Evolutionary conservation across 192 early-diverging fungal genomes (phyloP), one percentile per base, ranked within the genome.

Genomic region (Dispira parvispora): DNA sequence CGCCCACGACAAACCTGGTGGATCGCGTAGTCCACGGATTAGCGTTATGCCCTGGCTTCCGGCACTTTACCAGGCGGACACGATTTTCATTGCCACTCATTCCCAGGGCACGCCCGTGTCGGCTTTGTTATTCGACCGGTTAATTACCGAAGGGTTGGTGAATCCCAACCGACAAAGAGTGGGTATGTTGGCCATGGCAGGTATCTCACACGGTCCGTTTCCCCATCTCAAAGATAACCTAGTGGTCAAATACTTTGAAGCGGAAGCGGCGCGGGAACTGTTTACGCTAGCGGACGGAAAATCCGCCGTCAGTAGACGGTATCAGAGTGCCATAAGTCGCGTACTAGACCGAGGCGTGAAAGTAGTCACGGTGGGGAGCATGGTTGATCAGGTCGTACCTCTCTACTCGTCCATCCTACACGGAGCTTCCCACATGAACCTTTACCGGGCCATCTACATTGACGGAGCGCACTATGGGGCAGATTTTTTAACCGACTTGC

Each of bases 301-400:
- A 26, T 82, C 83, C 11, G 64, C 63, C 0, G 85, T 91, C 50
- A 72, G 90, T 44, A 72, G 73, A 64, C 76, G 76, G 50, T 98
- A 89, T 58, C 75, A 83, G 21, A 76, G 80, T 3, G 83, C 89
- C 2, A 72, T 96, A 49, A 71, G 71, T 20, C 75, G 75, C 0
- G 73, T 93, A 12, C 72, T 94, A 28, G 67, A 79, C 18, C 65
- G 66, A 2, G 91, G 90, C 8, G 78, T 88, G 14, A 76, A 88
- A n/a, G 68, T 88, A 23, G 80, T 87, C 4, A 79, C 86, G 21
- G 77, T 94, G 11, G 93, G 87, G 2, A 86, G 84, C 8, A 87
- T 93, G 90, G 88, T 93, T 63, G 95, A 98, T 66, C 92, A 98
- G 69, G 95, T 94, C 0, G 95, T 98, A 0, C 95, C 95, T 8